Percentiles rank a stretch among this genome's conserved stretches.
Conservation (phyloP, 108 stramenopile species). For the Chaetoceros tenuissimus region DNA sequence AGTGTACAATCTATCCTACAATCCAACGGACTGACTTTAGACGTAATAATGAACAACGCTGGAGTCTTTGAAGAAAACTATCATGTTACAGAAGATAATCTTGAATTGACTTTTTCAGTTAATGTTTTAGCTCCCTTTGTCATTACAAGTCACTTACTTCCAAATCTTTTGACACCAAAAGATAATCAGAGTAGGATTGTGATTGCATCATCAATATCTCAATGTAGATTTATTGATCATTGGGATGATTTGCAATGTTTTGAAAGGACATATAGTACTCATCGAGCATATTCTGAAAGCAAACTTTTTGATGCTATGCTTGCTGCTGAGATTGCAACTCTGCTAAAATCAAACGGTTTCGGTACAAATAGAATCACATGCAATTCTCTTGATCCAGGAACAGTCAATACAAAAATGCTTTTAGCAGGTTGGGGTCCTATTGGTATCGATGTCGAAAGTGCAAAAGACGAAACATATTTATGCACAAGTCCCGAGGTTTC, state of each 20-base stretch:
- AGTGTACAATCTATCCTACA: conserved; percentile 16
- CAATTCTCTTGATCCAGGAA: conserved; percentile 78
- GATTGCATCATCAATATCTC: conserved; percentile 24
- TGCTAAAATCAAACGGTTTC: conserved; percentile 17
- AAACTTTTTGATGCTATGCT: conserved; percentile 72
- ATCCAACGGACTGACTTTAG: conserved; percentile 18
- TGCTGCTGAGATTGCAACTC: conserved; percentile 43
- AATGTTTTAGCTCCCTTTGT: conserved; percentile 88
- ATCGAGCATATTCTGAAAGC: conserved; percentile 69
- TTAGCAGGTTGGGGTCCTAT: conserved; percentile 87
- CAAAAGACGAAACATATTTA: conserved; percentile 24
- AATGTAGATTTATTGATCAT: too few species aligned
- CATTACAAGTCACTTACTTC: conserved; percentile 56
- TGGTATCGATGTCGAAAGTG: conserved; percentile 45
- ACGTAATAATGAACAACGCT: conserved; percentile 84
- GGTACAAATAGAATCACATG: conserved; percentile 23
- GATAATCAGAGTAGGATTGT: conserved; percentile 18
- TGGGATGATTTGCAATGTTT: conserved; percentile 17
- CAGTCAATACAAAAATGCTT: conserved; percentile 92
- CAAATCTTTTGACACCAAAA: conserved; percentile 24
- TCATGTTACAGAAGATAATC: conserved; percentile 33
- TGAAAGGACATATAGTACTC: conserved; percentile 55
- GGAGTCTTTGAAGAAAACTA: conserved; percentile 53
- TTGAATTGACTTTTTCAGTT: conserved; percentile 65
- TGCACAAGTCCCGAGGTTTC: conserved; percentile 19